These are phyloP conservation scores for Plasmodium relictum DNA, from an alignment of 169 alveolate species.

Conservation along the genomic window DNA sequence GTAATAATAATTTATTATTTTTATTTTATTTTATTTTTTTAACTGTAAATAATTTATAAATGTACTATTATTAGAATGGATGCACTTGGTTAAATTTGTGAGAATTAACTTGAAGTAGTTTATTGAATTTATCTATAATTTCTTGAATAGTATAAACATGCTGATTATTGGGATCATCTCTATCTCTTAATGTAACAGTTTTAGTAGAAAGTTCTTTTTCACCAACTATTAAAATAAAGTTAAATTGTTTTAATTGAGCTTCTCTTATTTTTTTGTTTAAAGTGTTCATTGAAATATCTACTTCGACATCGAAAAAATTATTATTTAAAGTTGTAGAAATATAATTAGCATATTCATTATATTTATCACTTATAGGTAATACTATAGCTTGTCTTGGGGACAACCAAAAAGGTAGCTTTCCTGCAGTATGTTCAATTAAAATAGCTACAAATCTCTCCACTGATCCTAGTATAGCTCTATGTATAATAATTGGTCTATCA, in stretches of 20 bases:
- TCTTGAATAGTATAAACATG: conserved; percentile 82
- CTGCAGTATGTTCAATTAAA: conserved; percentile 97
- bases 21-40: too few relatives aligned
- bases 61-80: conserved; percentile 5
- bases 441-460: conserved; percentile 97
- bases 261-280: conserved; percentile 97
- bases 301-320: conserved; percentile 89
- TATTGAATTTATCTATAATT: conserved; percentile 71
- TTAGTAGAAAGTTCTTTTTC: conserved; percentile 93
- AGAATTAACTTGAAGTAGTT: conserved; percentile 77
- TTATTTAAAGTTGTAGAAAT: conserved; percentile 84
- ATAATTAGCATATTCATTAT: conserved; percentile 92
- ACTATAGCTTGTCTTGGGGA: conserved; percentile 98
- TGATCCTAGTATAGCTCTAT: conserved; percentile 99
- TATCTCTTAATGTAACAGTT: conserved; percentile 91
- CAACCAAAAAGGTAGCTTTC: conserved; percentile 99
- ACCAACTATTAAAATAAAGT: conserved; percentile 97
- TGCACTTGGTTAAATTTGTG: conserved; percentile 70
- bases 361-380: conserved; percentile 94
- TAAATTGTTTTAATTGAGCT: conserved; percentile 95
- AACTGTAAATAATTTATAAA: too few relatives aligned
- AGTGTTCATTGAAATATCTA: conserved; percentile 94
- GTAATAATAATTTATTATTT: not conserved
- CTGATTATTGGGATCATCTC: conserved; percentile 88
- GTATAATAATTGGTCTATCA: conserved; percentile 98